Percentiles rank a stretch among this genome's conserved stretches.
Conservation (phyloP, 805 yeast species). For the Wickerhamomyces rabaulensis region DNA sequence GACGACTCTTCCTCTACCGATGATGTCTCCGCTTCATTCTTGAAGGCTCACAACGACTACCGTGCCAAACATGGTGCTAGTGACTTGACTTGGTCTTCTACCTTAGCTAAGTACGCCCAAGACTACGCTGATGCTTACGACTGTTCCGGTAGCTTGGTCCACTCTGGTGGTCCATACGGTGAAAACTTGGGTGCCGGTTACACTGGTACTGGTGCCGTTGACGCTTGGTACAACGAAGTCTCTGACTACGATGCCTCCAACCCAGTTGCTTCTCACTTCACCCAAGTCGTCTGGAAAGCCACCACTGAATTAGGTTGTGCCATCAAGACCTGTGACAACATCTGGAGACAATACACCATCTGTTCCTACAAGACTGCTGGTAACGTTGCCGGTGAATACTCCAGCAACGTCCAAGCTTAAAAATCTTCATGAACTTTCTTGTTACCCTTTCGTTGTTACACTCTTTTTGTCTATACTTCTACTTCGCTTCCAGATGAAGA, state of each 20-base stretch:
- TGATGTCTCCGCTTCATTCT: constrained; percentile 35
- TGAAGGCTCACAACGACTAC: constrained; percentile 45
- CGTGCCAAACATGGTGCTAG: constrained; percentile 43
- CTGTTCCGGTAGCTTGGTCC: constrained; percentile 55
- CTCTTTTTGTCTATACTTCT: background rate
- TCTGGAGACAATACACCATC: constrained; percentile 57
- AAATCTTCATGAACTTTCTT: constrained; percentile 3
- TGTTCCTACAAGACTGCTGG: constrained; percentile 79
- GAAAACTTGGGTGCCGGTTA: constrained; percentile 80
- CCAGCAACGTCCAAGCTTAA: constrained; percentile 28
- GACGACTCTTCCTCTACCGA: constrained; percentile 18
- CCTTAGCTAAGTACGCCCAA: constrained; percentile 44
- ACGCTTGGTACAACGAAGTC: constrained; percentile 78
- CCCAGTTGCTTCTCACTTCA: constrained; percentile 73
- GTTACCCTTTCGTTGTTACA: constrained; percentile 2
- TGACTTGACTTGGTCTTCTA: constrained; percentile 44
- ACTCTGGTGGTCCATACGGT: constrained; percentile 72
- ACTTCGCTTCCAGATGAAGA: background rate
- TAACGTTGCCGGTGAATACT: constrained; percentile 53
- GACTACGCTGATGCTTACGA: constrained; percentile 49
- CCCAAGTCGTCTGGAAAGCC: constrained; percentile 76
- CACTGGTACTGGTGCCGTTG: constrained; percentile 46
- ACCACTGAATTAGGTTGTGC: constrained; percentile 76
- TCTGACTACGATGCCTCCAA: constrained; percentile 44
- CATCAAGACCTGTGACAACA: constrained; percentile 49